Percentiles rank a stretch among this genome's conserved stretches.
These are phyloP conservation scores for Pythium biforme DNA, from an alignment of 352 stramenopile genomes.

Conservation along the genomic window DNA sequence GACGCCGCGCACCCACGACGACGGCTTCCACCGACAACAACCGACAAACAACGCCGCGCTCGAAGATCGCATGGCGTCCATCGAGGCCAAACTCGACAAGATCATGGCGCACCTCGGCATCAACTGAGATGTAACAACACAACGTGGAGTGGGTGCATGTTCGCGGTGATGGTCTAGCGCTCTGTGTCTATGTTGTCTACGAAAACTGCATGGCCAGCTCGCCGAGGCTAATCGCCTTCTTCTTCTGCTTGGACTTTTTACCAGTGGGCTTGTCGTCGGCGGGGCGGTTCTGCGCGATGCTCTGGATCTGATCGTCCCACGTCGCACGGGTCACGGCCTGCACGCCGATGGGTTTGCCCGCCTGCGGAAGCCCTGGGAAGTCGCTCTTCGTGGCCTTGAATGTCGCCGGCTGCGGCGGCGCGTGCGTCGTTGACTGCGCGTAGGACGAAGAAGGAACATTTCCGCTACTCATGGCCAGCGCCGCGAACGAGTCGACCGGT, in stretches of 20 bases:
- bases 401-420: slow-evolving; percentile 26
- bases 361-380: slow-evolving; percentile 72
- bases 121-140: slow-evolving; percentile 3
- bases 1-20: slow-evolving; percentile 40
- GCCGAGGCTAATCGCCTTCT: slow-evolving; percentile 76
- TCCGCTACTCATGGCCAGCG: slow-evolving; percentile 35
- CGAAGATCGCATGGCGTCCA: slow-evolving; percentile 64
- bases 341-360: slow-evolving; percentile 53
- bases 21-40: slow-evolving; percentile 12
- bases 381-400: slow-evolving; percentile 67
- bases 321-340: slow-evolving; percentile 77
- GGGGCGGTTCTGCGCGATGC: slow-evolving; percentile 63
- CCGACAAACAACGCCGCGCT: slow-evolving; percentile 21
- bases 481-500: slow-evolving; percentile 48
- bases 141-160: background rate
- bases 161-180: background rate
- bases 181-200: slow-evolving; percentile 32
- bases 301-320: slow-evolving; percentile 76
- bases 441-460: slow-evolving; percentile 33
- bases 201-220: slow-evolving; percentile 83
- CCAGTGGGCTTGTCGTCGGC: slow-evolving; percentile 3
- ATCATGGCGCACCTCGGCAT: slow-evolving; percentile 84
- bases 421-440: slow-evolving; percentile 34
- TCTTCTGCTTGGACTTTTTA: slow-evolving; percentile 85
- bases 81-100: slow-evolving; percentile 89